Conservation (phyloP, 2,329 filamentous ascomycete genomes). For the Nemania serpens region DNA sequence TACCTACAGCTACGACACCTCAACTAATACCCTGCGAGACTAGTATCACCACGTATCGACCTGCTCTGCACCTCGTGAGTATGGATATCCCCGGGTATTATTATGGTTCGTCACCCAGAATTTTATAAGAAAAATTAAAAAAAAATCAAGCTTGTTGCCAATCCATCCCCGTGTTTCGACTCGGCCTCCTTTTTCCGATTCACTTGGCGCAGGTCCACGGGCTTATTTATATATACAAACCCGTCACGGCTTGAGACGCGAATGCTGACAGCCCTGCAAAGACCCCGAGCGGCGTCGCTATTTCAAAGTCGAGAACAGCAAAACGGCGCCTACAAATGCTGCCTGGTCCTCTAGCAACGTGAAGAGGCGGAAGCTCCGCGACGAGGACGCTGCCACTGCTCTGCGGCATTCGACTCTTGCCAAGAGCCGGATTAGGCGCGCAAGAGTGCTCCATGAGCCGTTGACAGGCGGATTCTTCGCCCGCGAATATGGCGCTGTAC, state of each 20-base stretch:
- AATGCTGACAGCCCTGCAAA: not conserved
- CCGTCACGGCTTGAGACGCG: too few relatives aligned
- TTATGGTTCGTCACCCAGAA: conserved; percentile 48
- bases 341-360: conserved; percentile 63
- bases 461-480: conserved; percentile 43
- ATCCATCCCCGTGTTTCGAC: too few relatives aligned
- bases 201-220: too few relatives aligned
- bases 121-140: too few relatives aligned
- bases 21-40: too few relatives aligned
- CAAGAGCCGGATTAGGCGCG: conserved; percentile 47
- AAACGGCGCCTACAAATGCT: conserved; percentile 54
- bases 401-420: conserved; percentile 39
- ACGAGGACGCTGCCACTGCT: conserved; percentile 43
- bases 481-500: conserved; percentile 41
- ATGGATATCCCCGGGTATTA: conserved; percentile 58
- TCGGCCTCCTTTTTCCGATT: too few relatives aligned
- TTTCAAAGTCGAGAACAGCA: conserved; percentile 67
- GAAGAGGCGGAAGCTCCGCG: conserved; percentile 57
- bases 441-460: conserved; percentile 38
- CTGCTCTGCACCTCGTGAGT: conserved; percentile 7
- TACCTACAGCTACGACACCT: not conserved
- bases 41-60: too few relatives aligned
- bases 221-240: too few relatives aligned
- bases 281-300: conserved; percentile 66
- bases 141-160: too few relatives aligned